Evolutionary conservation across 495 filamentous ascomycete genomes (phyloP), one percentile per base, ranked within the genome.

Genomic region (Xylaria telfairii): DNA sequence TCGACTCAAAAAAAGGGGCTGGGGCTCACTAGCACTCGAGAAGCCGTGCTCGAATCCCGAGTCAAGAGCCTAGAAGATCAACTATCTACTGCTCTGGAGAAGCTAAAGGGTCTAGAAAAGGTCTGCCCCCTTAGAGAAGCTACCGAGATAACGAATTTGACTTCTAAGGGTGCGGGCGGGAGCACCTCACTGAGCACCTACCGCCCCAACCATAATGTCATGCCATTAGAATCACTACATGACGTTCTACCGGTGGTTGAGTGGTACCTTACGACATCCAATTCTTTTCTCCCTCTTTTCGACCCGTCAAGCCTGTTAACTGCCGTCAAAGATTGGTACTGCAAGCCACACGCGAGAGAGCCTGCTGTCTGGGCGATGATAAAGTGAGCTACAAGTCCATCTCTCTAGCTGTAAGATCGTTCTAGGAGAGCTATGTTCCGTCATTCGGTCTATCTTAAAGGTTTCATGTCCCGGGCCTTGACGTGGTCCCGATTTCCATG

Each of bases 351-450:
- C 26, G n/a, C 66, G 15, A 65, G 72, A 19, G 37, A 71, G 15
- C 28, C 56, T 30, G 51, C 61, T n/a, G 53, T 67, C 6, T 74
- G 72, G 72, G 72, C 72, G n/a, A 66, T 70, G 34, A 74, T 74
- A 41, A 72, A 72, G 59, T 65, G 28, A 65, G 62, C 24, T 3
- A 37, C 0, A 24, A 44, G 2, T 65, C 1, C 1, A 21, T 15
- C 24, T 10, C 46, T 30, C 12, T 17, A 13, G 28, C 13, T 37
- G n/a, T 19, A 10, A 32, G 1, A 49, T n/a, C 17, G 19, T n/a
- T 46, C 37, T 37, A 8, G 34, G 8, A 8, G 8, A 3, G 34
- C 34, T 4, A 37, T 37, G 34, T 8, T 8, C 53, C 17, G 2
- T 2, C 32, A 4, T 12, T 17, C 24, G 28, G 21, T 21, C 17